Base-by-base conservation (phyloP, 257 asterid species). In the Solanum peruvianum region DNA sequence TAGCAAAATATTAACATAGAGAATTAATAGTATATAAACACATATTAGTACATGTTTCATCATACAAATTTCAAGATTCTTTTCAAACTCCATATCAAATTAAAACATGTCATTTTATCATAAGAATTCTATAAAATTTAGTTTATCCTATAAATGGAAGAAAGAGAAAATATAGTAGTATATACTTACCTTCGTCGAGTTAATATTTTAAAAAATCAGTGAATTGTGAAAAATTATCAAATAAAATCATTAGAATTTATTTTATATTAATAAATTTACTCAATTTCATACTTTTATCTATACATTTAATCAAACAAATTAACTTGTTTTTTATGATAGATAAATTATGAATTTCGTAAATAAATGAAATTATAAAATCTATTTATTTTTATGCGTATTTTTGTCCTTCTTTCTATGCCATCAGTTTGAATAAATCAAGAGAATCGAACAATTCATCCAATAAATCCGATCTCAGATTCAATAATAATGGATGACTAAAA, bases 81-180 rank as follows among this genome's bases (percentile, higher is more conserved):
- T 56, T 20, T 33, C 1, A 15, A 31, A 15, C 4, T 14, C 0
- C 18, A 4, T 33, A 0, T 4, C 3, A 20, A 70, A 70, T 16
- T 62, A 62, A 62, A 62, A 23, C 11, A 42, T 7, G 0, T 56
- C 2, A 56, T 56, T 56, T 7, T 20, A 11, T 62, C 6, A 0
- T 21, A 58, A 12, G 4, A 33, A 35, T 71, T 11, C 1, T 21
- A 1, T 11, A 0, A 75, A 23, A 41, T 23, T 39, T 6, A 42
- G 3, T 33, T 31, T 31, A 31, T 31, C 25, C 8, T 71, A 16
- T 71, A 33, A 0, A 67, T 0, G 39, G 33, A 31, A 69, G 21
- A 31, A 71, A 18, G 18, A 1, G 5, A 25, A 7, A 42, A 39
- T 2, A 13, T 18, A 7, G 3, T 39, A 44, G 11, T 73, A 25